Percentiles rank a stretch among this genome's conserved stretches.
phyloP scores from a whole-genome alignment of 2,329 filamentous ascomycete species.

The Cladophialophora exuberans region DNA sequence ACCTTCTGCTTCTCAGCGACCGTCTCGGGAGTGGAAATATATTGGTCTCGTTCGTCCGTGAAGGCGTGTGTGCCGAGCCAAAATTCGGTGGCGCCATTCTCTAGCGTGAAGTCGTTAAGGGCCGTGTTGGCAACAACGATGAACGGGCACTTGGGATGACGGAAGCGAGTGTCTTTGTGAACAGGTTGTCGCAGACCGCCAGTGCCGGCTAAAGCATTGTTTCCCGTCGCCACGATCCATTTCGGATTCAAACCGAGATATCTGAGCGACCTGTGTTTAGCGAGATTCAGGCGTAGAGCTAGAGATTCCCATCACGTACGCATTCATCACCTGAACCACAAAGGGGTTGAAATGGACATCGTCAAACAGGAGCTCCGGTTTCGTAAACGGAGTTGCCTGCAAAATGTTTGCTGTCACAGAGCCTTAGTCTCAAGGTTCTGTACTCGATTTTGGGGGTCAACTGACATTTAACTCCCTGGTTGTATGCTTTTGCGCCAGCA shows the following conservation, averaged over 20 bases:
- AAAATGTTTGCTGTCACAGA: slow-evolving; percentile 42
- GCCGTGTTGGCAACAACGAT: slow-evolving; percentile 47
- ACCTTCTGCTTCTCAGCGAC: slow-evolving; percentile 16
- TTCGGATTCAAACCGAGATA: slow-evolving; percentile 47
- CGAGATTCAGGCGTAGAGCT: neutral
- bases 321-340: slow-evolving; percentile 45
- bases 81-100: slow-evolving; percentile 46
- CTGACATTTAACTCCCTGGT: slow-evolving; percentile 42
- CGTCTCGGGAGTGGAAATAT: slow-evolving; percentile 30
- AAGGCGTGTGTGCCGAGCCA: slow-evolving; percentile 46
- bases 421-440: neutral
- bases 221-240: slow-evolving; percentile 47
- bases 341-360: slow-evolving; percentile 50
- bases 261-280: slow-evolving; percentile 27
- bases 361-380: slow-evolving; percentile 39
- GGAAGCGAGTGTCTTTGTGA: slow-evolving; percentile 45
- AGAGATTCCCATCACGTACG: slow-evolving; percentile 34
- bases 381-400: slow-evolving; percentile 42
- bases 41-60: slow-evolving; percentile 40
- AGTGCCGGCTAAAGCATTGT: slow-evolving; percentile 45
- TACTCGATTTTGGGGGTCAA: neutral
- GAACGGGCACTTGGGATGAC: slow-evolving; percentile 43
- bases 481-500: slow-evolving; percentile 36
- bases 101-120: slow-evolving; percentile 40
- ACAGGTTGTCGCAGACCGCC: slow-evolving; percentile 42